Base-by-base conservation (phyloP, 2,329 filamentous ascomycete genomes). In the Fusarium sterilihyphosum region DNA sequence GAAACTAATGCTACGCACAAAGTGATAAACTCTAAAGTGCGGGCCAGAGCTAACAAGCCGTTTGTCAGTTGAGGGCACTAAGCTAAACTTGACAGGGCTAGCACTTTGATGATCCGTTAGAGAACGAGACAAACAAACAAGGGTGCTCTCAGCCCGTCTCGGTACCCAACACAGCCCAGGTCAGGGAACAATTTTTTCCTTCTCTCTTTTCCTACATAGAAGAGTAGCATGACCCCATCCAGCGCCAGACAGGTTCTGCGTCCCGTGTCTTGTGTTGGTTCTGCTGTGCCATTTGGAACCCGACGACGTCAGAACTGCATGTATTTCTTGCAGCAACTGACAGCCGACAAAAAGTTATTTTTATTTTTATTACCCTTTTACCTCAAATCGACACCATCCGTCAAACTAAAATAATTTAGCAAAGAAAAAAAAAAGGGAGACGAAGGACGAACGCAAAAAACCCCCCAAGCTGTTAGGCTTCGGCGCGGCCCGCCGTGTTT, bases 401-500 rank as follows among this genome's bases (percentile, higher is more conserved):
- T 43, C 62, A 67, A 70, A 65, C 66, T 71, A 70, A 67, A 47
- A 57, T 44, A 60, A 63, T 43, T n/a, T 43, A 56, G 58, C 40
- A 37, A 18, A 8, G 8, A 4, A 17, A 31, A 31, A 41, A 41
- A 41, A 41, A 49, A 52, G 44, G 29, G 59, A 61, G 41, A 64
- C 63, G 26, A 60, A 66, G 65, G 41, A 53, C 50, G 50, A 53
- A 47, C 18, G 16, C 31, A 35, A 53, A 24, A 22, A 40, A 20
- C 4, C n/a, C 24, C 35, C 14, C 43, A 44, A 61, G 16, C 43
- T 24, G 43, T 64, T 74, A 33, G 67, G 60, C 57, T 63, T 65
- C 73, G 73, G 73, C 67, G 64, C 73, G 73, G 73, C 57, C 73
- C 73, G 73, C 57, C 49, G 26, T 54, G 60, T 44, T 52, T n/a